phyloP scores from a whole-genome alignment of 441 rosid genomes.

The Erodium texanum region DNA sequence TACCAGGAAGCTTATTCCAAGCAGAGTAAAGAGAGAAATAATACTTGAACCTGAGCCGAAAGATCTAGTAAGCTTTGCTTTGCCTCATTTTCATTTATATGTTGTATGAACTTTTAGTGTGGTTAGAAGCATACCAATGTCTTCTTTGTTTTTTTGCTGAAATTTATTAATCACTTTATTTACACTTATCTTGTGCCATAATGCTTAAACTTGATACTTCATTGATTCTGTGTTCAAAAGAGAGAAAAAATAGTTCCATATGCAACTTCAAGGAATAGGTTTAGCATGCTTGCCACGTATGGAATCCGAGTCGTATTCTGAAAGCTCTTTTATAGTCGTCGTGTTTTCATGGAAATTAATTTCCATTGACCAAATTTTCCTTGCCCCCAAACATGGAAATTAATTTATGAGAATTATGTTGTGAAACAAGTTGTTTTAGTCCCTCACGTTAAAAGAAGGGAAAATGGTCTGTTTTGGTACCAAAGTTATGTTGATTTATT shows the following conservation, averaged over 20 bases:
- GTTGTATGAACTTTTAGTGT: background rate
- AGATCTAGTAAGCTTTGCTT: conserved; percentile 42
- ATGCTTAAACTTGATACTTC: background rate
- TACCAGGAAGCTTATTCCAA: conserved; percentile 56
- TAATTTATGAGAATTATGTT: too few species aligned
- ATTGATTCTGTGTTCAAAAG: background rate
- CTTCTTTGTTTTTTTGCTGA: background rate
- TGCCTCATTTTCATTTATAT: background rate
- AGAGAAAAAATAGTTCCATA: background rate
- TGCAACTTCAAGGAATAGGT: background rate
- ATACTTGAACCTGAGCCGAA: conserved; percentile 47
- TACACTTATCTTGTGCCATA: background rate
- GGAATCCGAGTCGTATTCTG: too few species aligned
- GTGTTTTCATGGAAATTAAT: too few species aligned
- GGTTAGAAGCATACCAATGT: background rate
- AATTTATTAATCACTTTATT: background rate
- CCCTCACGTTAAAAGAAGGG: too few species aligned
- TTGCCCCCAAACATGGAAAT: too few species aligned
- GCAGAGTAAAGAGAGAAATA: conserved; percentile 70
- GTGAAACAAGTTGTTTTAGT: too few species aligned
- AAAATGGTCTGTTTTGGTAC: too few species aligned
- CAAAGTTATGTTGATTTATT: too few species aligned
- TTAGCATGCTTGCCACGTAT: background rate
- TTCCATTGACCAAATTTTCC: too few species aligned
- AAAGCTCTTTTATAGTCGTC: too few species aligned